A percentile compares a stretch with the other conserved stretches of the same genome.
Evolutionary conservation across 768 basidiomycete species (phyloP).

Genomic region (Boletus rufocinnamomeus): DNA sequence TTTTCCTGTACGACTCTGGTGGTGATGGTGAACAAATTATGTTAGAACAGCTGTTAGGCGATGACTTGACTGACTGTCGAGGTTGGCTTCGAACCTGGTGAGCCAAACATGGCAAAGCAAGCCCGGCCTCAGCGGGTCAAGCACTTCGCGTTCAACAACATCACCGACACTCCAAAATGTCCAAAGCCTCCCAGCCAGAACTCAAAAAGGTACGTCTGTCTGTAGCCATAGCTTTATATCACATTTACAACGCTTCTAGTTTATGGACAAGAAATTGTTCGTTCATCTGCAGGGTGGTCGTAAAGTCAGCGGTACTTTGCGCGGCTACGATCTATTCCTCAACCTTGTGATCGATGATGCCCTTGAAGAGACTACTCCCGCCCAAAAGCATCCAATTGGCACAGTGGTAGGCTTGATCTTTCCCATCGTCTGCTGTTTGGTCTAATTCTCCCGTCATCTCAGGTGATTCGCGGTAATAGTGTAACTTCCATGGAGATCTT

Average conservation of each 20-base stretch:
- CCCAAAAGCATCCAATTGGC: constrained; percentile 87
- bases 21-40: neutral
- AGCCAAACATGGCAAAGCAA: constrained; percentile 39
- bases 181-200: constrained; percentile 95
- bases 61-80: neutral
- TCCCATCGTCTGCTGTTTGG: neutral
- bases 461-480: constrained; percentile 97
- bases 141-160: neutral
- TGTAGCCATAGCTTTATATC: constrained; percentile 1
- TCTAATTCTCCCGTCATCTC: constrained; percentile 16
- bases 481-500: constrained; percentile 94
- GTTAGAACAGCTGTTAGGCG: neutral
- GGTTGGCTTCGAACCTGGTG: neutral
- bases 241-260: constrained; percentile 47
- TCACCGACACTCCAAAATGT: constrained; percentile 52
- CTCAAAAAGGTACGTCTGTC: constrained; percentile 84
- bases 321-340: constrained; percentile 98
- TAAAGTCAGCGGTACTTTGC: constrained; percentile 91
- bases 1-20: neutral
- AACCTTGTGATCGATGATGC: constrained; percentile 98
- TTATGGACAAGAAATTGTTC: constrained; percentile 98
- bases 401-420: constrained; percentile 72
- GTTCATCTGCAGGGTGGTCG: constrained; percentile 92
- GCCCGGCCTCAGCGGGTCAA: neutral
- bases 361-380: constrained; percentile 85